Evolutionary conservation across 1,139 yeast species (phyloP), one percentile per base, ranked within the genome.

Genomic region (Saccharomycopsis hybrid): DNA sequence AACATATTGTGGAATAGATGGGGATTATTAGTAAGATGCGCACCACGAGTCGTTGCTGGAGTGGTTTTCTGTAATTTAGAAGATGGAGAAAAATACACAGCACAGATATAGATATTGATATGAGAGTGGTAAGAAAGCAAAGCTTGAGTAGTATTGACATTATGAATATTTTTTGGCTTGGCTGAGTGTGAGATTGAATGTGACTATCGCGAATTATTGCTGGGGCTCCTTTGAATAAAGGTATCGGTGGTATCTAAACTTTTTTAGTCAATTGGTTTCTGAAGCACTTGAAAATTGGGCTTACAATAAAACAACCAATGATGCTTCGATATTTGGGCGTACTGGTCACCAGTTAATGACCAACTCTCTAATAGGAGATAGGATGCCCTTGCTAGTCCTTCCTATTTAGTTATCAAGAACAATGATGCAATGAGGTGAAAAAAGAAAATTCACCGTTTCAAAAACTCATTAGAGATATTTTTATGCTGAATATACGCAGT

Each of bases 21-120:
- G 85, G 85, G 0, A 79, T 70, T 60, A 78, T 66, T 28, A 78
- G 56, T 58, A 85, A 85, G 46, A 92, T 92, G 40, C 99, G 72
- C 2, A 90, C 82, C 64, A 87, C 82, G 43, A 89, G 70, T 48
- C 97, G 70, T 65, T 92, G 99, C 58, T 88, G 95, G 61, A 78
- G 76, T 0, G 97, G 97, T 59, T 86, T 87, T 46, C 97, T 69
- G 65, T 92, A 92, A 67, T 90, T 89, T 49, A 65, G 64, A 38
- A 80, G 65, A 49, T 83, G 90, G 54, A 71, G 61, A 41, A 63
- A 65, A 3, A 82, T 77, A 1, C 82, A 73, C 4, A 65, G 56
- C 2, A 65, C 41, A 1, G 85, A 74, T 7, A 76, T 70, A 28
- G 65, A 8, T 5, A 71, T 60, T 1, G 79, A 64, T 2, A 57